Evolutionary conservation across 2,329 filamentous ascomycete species (phyloP).

Genomic region (Neophaeococcomyces aloes): DNA sequence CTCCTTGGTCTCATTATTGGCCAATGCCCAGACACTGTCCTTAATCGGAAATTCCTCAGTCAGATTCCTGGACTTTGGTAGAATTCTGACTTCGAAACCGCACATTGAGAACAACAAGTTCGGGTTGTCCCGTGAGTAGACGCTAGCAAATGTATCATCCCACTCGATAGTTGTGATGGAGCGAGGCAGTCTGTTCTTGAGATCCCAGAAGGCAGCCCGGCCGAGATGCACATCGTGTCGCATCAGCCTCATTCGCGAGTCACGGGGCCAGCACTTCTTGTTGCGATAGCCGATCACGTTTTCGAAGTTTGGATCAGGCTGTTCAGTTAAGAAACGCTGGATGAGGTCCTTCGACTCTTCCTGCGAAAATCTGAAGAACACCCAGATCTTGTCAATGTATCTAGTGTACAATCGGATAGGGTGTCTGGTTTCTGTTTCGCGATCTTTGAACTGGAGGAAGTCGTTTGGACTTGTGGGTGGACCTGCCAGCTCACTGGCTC

Average conservation of each 20-base stretch:
- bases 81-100: slow-evolving; percentile 90
- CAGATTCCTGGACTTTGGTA: slow-evolving; percentile 88
- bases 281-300: slow-evolving; percentile 99
- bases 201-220: slow-evolving; percentile 94
- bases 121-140: slow-evolving; percentile 96
- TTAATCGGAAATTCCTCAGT: slow-evolving; percentile 96
- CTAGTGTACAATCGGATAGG: slow-evolving; percentile 95
- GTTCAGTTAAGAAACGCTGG: slow-evolving; percentile 93
- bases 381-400: slow-evolving; percentile 98
- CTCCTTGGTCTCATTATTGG: slow-evolving; percentile 94
- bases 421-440: slow-evolving; percentile 82
- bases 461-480: slow-evolving; percentile 91
- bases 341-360: slow-evolving; percentile 94
- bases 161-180: slow-evolving; percentile 97
- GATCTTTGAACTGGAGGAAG: slow-evolving; percentile 92
- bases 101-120: slow-evolving; percentile 97
- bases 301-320: slow-evolving; percentile 97
- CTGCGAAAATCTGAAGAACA: slow-evolving; percentile 85
- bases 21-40: slow-evolving; percentile 95
- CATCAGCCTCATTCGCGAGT: slow-evolving; percentile 97
- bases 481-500: slow-evolving; percentile 95
- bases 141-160: slow-evolving; percentile 97
- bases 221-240: slow-evolving; percentile 96
- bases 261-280: slow-evolving; percentile 98
- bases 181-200: slow-evolving; percentile 90